phyloP scores from a whole-genome alignment of 345 rosid species.

The Gynandropsis gynandra region DNA sequence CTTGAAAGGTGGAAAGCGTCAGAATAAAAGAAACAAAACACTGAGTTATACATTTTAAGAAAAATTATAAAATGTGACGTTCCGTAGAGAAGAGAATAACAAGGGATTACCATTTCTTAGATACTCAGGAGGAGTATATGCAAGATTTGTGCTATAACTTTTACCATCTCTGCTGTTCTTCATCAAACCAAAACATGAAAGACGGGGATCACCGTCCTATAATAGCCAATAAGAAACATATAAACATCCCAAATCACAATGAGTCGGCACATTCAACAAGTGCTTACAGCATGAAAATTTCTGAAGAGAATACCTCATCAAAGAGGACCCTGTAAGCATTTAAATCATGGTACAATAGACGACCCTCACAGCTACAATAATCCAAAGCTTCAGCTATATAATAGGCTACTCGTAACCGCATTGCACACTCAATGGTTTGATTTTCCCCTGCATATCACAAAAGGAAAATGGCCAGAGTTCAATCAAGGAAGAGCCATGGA shows the following conservation, averaged over 20 bases:
- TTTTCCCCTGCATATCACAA: slow-evolving; percentile 50
- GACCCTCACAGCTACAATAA: slow-evolving; percentile 59
- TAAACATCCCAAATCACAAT: background rate
- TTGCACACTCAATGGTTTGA: slow-evolving; percentile 72
- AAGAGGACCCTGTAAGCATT: slow-evolving; percentile 79
- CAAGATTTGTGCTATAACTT: slow-evolving; percentile 80
- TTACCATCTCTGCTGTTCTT: slow-evolving; percentile 61
- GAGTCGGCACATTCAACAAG: background rate
- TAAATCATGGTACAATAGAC: slow-evolving; percentile 64
- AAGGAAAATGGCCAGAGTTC: background rate
- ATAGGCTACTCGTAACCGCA: slow-evolving; percentile 68
- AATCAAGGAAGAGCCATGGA: too few species aligned
- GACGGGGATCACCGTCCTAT: slow-evolving; percentile 85
- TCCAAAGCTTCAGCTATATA: slow-evolving; percentile 72
- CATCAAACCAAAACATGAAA: slow-evolving; percentile 90
- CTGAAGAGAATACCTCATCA: slow-evolving; percentile 51
- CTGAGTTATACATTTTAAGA: background rate
- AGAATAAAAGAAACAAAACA: too few species aligned
- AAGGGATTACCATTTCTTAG: slow-evolving; percentile 50
- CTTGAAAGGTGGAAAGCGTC: too few species aligned
- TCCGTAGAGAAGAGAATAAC: background rate
- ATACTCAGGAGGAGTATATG: slow-evolving; percentile 74
- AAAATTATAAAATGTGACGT: slow-evolving; percentile 14
- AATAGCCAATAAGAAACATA: background rate
- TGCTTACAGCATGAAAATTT: background rate